phyloP scores from a whole-genome alignment of 2,329 filamentous ascomycete species.

The Tolypocladium pustulatum region DNA sequence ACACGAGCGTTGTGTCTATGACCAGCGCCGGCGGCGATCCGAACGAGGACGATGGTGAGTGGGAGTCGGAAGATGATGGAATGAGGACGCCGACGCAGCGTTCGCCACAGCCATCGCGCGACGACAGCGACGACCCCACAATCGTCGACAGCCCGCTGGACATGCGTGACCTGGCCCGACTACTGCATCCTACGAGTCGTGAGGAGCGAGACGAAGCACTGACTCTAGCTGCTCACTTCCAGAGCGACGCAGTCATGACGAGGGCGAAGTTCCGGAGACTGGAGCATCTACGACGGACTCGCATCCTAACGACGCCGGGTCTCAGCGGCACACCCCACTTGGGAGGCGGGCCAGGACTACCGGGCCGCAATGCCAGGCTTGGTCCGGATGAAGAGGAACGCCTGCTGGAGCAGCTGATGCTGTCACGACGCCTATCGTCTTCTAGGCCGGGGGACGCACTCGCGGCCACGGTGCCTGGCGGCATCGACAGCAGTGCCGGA shows the following conservation, averaged over 20 bases:
- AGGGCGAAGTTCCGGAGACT: constrained; percentile 64
- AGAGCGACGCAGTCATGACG: constrained; percentile 63
- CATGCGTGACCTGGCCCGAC: constrained; percentile 59
- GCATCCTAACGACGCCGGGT: constrained; percentile 36
- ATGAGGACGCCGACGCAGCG: constrained; percentile 65
- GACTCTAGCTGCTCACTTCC: constrained; percentile 70
- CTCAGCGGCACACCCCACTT: constrained; percentile 7
- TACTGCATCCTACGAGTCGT: constrained; percentile 68
- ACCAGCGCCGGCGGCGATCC: constrained; percentile 27
- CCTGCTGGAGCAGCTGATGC: constrained; percentile 48
- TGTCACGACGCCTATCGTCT: constrained; percentile 33
- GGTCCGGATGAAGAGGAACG: constrained; percentile 49
- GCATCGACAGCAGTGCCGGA: constrained; percentile 55
- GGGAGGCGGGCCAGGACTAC: constrained; percentile 6
- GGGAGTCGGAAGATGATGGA: constrained; percentile 39
- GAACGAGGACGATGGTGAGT: constrained; percentile 30
- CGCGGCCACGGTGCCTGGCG: constrained; percentile 45
- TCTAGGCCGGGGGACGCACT: constrained; percentile 5
- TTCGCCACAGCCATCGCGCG: constrained; percentile 32
- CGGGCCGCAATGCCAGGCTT: constrained; percentile 27
- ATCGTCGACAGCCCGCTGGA: constrained; percentile 52
- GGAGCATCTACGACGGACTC: constrained; percentile 57
- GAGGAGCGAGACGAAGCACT: constrained; percentile 75
- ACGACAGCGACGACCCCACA: constrained; percentile 40
- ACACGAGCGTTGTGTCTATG: constrained; percentile 67